phyloP scores from a whole-genome alignment of 352 stramenopile species.

The Phytophthora litchii region DNA sequence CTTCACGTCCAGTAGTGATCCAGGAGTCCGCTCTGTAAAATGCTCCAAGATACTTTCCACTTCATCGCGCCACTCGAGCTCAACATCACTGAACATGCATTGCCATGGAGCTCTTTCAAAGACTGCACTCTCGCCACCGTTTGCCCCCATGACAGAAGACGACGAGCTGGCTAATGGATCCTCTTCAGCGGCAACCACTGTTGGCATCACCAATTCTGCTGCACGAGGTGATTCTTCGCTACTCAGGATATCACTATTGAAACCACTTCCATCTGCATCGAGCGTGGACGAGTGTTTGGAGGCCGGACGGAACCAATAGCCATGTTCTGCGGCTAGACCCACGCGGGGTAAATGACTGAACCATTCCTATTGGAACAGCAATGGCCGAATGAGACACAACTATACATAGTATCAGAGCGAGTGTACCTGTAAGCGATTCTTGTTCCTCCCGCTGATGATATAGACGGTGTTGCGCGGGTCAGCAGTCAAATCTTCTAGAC shows the following conservation, averaged over 20 bases:
- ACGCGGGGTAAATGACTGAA: conserved; percentile 80
- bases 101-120: conserved; percentile 65
- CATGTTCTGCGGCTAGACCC: conserved; percentile 78
- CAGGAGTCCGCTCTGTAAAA: conserved; percentile 89
- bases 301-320: conserved; percentile 81
- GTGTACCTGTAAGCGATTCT: conserved; percentile 59
- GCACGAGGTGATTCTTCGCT: conserved; percentile 19
- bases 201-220: conserved; percentile 10
- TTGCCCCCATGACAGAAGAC: conserved; percentile 15
- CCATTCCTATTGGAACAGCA: conserved; percentile 60
- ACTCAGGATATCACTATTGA: conserved; percentile 10
- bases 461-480: conserved; percentile 86
- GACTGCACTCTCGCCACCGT: conserved; percentile 9
- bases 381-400: not conserved
- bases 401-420: not conserved
- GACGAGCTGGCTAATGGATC: conserved; percentile 26
- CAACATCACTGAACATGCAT: conserved; percentile 83
- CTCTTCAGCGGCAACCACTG: conserved; percentile 13
- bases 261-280: conserved; percentile 11
- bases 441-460: conserved; percentile 86
- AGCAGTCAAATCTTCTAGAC: conserved; percentile 66
- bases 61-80: conserved; percentile 79
- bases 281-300: conserved; percentile 53
- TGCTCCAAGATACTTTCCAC: conserved; percentile 86
- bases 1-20: conserved; percentile 83